Percentiles rank a stretch among this genome's conserved stretches.
Evolutionary conservation across 805 yeast species (phyloP).

Genomic region (Tetrapisispora pingtungensis): DNA sequence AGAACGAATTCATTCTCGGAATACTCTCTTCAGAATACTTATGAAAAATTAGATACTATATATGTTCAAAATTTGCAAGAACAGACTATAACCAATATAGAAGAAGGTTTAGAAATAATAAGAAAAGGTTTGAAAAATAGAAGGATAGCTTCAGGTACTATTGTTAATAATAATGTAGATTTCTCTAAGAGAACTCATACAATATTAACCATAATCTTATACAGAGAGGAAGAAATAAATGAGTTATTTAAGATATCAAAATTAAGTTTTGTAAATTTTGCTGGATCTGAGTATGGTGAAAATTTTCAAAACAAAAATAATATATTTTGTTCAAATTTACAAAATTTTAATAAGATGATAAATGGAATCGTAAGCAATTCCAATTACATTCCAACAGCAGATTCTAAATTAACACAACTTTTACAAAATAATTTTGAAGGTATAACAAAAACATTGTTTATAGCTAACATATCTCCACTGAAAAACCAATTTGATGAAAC

Average conservation of each 20-base stretch:
- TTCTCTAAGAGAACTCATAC: conserved; percentile 90
- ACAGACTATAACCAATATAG: conserved; percentile 53
- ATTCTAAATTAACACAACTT: conserved; percentile 65
- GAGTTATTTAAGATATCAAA: conserved; percentile 36
- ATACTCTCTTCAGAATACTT: neutral
- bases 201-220: conserved; percentile 57
- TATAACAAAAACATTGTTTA: conserved; percentile 70
- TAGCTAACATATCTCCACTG: conserved; percentile 83
- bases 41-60: conserved; percentile 50
- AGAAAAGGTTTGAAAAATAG: conserved; percentile 63
- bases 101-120: conserved; percentile 52
- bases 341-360: conserved; percentile 84
- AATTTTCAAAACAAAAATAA: conserved; percentile 91
- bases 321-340: conserved; percentile 26
- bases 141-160: conserved; percentile 51
- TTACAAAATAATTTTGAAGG: conserved; percentile 82
- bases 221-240: conserved; percentile 42
- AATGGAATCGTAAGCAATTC: conserved; percentile 45
- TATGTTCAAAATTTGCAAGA: conserved; percentile 61
- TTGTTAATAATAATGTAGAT: conserved; percentile 66
- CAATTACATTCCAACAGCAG: conserved; percentile 78
- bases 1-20: conserved; percentile 4
- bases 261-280: conserved; percentile 73
- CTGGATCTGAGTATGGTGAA: conserved; percentile 94
- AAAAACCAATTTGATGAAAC: conserved; percentile 67